Evolutionary conservation across 208 protist species (phyloP), one percentile per base, ranked within the genome.

Genomic region (Wallacemonas collosoma): DNA sequence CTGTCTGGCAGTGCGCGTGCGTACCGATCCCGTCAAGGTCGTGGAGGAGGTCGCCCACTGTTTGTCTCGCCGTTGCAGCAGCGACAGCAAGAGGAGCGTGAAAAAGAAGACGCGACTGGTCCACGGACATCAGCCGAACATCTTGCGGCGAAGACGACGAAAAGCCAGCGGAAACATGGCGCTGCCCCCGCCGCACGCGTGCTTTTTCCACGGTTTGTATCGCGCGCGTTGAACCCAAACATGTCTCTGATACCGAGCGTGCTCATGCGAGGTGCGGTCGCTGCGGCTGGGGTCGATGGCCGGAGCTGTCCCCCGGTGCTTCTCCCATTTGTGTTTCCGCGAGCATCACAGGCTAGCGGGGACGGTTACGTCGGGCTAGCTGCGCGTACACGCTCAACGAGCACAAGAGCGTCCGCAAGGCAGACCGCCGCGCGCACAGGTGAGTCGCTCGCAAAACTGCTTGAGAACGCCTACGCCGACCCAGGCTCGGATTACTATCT

Each of bases 401-500:
- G 43, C 0, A 47, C 62, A 14, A 26, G 36, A 9, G 57, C 70
- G 43, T 14, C 60, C 9, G 26, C 26, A 26, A 26, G 26, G 26
- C 26, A 26, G 26, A 9, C 63, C 40, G 1, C 63, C 55, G 50
- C 64, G 68, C 6, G 47, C 70, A 3, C 53, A 66, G 2, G 71
- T 54, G 1, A 62, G 53, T 43, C 69, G 12, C 36, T 62, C 36
- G 8, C 56, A 39, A 65, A 65, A n/a, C 60, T 70, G 65, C 66
- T 74, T 71, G 73, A 71, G 3, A 47, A 62, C 8, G 76, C 58
- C 4, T 68, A 74, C n/a, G 77, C 53, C 12, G 87, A 88, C 53
- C 74, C 76, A 12, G 85, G 87, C 35, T 70, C 79, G n/a, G 88
- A 93, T 60, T 93, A 87, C 70, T 93, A 86, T 61, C 70, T 84